Base-by-base conservation (phyloP, 73 alveolate genomes). In the Tetrahymena borealis region DNA sequence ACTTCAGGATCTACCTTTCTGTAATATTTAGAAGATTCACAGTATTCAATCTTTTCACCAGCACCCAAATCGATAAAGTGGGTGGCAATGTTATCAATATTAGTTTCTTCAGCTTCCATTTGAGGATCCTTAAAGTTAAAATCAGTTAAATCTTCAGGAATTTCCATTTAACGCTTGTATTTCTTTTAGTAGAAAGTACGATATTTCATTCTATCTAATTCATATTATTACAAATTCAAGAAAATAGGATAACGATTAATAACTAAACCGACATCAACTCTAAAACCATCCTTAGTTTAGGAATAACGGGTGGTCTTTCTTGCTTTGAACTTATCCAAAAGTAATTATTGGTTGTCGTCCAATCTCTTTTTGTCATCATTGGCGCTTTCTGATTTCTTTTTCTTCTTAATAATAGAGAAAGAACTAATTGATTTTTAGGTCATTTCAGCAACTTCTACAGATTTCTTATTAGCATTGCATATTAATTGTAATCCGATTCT, bases 1-100 rank as follows among this genome's bases (percentile, higher is more conserved):
- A 93, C 90, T 39, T 78, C 78, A 31, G 97, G 97, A 90, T 95
- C 97, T 15, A 95, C 97, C 24, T 18, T 16, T 16, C 79, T 38
- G 93, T 77, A 95, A 91, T 93, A 37, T 92, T 95, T 95, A 38
- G 96, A 90, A 31, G 97, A 96, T 12, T 79, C 95, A 78, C 95
- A 77, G 40, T 95, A 95, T 90, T 91, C 91, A 10, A 32, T 38
- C 18, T 38, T 91, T 33, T 78, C 90, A 33, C 95, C 95, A 28
- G 96, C 78, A 78, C 92, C 94, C 35, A 31, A 35, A 60, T 78
- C 94, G n/a, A 39, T 36, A 33, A 77, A 31, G 79, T 94, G 96
- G 32, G 96, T 91, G 20, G 96, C 92, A 39, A 78, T 41, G 91
- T 94, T 94, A 90, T 94, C 96, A 31, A 91, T 28, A 60, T 94